Base-by-base conservation (phyloP, 106 monocot species). In the Allium sativum region DNA sequence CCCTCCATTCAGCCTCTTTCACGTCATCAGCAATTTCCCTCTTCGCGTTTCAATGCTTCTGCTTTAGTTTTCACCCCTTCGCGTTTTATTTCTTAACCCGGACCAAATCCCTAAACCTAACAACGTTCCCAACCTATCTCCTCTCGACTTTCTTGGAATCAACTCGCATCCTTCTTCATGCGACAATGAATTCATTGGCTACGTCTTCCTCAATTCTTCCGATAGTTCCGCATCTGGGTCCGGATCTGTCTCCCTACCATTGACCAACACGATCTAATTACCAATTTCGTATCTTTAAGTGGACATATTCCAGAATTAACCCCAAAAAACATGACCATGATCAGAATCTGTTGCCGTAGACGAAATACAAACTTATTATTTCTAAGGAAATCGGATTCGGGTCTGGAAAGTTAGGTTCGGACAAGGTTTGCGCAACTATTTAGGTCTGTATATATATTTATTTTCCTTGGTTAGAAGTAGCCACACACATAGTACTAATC, bases 91-190 rank as follows among this genome's bases (percentile, higher is more conserved):
- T n/a, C n/a, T n/a, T n/a, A n/a, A n/a, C n/a, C n/a, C n/a, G n/a
- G n/a, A n/a, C n/a, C n/a, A n/a, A n/a, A n/a, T n/a, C n/a, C n/a
- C n/a, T n/a, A n/a, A n/a, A n/a, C n/a, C n/a, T 48, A 48, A 79
- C 7, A 84, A 84, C 12, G 46, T 96, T 57, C 44, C 59, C 10
- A 68, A 74, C 66, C 96, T 91, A 15, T 78, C 82, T 19, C 57
- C 64, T 9, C 84, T 87, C 65, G 96, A 98, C 56, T 98, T 79
- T 79, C 65, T 98, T 50, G 96, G 87, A 8, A 85, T 98, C 80
- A 91, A 92, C 78, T 82, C 84, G 12, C 96, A 90, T 0, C 85
- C 96, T 9, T 19, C 43, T 47, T 98, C 91, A 31, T 22, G 44
- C 48, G 77, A 98, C 72, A 14, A 58, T 10, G 44, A 76, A 46